Percentiles rank a stretch among this genome's conserved stretches.
Conservation (phyloP, 2,329 filamentous ascomycete genomes). For the Botrytis medusae region DNA sequence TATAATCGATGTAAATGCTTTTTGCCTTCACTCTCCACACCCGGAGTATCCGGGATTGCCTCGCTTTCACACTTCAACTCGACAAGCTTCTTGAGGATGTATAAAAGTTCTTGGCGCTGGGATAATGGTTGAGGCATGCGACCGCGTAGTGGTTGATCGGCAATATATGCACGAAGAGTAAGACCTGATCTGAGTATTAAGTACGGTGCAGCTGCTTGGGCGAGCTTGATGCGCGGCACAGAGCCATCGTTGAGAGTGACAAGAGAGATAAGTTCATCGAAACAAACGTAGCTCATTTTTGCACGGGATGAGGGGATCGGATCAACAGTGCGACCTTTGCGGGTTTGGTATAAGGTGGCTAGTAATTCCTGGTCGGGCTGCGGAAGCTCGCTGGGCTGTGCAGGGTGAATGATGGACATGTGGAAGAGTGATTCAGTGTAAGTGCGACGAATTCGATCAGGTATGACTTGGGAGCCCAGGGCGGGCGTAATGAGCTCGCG, state of each 20-base stretch:
- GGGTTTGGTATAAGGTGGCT: slow-evolving; percentile 59
- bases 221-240: slow-evolving; percentile 49
- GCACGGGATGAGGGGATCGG: slow-evolving; percentile 63
- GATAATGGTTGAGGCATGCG: slow-evolving; percentile 83
- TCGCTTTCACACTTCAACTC: slow-evolving; percentile 66
- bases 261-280: slow-evolving; percentile 75
- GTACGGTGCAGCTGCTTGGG: slow-evolving; percentile 74
- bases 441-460: slow-evolving; percentile 63
- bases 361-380: slow-evolving; percentile 54
- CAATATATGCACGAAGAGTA: slow-evolving; percentile 79
- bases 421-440: slow-evolving; percentile 78
- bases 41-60: slow-evolving; percentile 60
- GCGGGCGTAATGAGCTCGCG: slow-evolving; percentile 71
- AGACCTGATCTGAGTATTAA: slow-evolving; percentile 79
- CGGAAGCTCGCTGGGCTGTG: slow-evolving; percentile 60
- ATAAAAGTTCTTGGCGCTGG: slow-evolving; percentile 75
- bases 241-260: slow-evolving; percentile 54
- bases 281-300: slow-evolving; percentile 75
- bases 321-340: slow-evolving; percentile 71
- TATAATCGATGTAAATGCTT: slow-evolving; percentile 82
- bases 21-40: slow-evolving; percentile 56
- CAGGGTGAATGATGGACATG: slow-evolving; percentile 75
- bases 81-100: slow-evolving; percentile 66
- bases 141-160: slow-evolving; percentile 87
- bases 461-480: slow-evolving; percentile 65